Base-by-base conservation (phyloP, 108 stramenopile genomes). In the Cyclotella cryptica region DNA sequence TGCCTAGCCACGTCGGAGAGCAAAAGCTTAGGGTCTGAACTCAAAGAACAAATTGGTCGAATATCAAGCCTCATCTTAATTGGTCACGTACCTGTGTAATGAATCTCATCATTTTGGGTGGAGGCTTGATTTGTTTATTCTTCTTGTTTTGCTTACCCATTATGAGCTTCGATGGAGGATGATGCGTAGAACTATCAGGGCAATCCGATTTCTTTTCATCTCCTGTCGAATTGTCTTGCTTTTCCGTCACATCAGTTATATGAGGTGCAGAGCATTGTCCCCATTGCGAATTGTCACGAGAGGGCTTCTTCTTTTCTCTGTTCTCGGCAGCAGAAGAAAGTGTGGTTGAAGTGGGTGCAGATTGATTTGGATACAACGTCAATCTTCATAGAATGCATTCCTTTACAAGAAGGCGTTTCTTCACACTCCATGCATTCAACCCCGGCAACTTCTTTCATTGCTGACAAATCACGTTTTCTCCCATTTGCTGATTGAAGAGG, bases 91-190 rank as follows among this genome's bases (percentile, higher is more conserved):
- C 75, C 78, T 94, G 90, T 13, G 91, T 96, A 35, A 93, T 86
- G 54, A 87, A 72, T 22, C 92, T 76, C 95, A 92, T 93, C 74
- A 93, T 57, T 75, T 96, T 96, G 12, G 91, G 73, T n/a, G 94
- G 94, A 28, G 94, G 94, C 79, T 90, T 90, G 22, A 89, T 69
- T 60, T 85, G 87, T 42, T 64, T 66, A 30, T 79, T 77, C 72
- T 85, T 88, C 18, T 80, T 74, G 59, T 66, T 82, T 57, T 76
- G 81, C 46, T 75, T 83, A 11, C 76, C 74, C 72, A 28, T 24
- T 7, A 68, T 65, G 10, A 26, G 12, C 3, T 39, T 44, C 44
- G 63, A 26, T 42, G 46, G 27, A 70, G 42, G 62, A 21, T 24
- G 47, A n/a, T 27, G 43, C 51, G 22, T 63, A 21, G 27, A 21